These are phyloP conservation scores for Henckelia pumila DNA, from an alignment of 257 asterid species.

Conservation along the genomic window DNA sequence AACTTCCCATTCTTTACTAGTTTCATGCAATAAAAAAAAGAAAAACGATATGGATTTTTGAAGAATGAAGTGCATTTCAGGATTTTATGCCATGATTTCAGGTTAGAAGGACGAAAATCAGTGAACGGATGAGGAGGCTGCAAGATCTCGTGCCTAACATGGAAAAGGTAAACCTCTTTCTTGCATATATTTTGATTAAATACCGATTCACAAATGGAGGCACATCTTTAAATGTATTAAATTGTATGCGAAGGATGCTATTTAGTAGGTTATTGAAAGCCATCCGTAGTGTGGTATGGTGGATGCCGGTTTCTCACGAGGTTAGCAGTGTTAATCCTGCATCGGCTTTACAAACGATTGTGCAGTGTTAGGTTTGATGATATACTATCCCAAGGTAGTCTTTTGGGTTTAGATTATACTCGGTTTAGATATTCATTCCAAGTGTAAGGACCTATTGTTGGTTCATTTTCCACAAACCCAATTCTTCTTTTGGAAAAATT, in stretches of 20 bases:
- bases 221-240: too few species aligned
- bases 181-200: background rate
- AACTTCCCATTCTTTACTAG: background rate
- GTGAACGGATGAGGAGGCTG: conserved; percentile 44
- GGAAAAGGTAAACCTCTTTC: conserved; percentile 38
- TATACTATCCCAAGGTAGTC: background rate
- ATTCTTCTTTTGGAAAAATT: too few species aligned
- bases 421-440: background rate
- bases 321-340: background rate
- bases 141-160: conserved; percentile 48
- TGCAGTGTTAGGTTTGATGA: too few species aligned
- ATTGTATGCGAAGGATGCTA: background rate
- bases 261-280: background rate
- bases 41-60: background rate
- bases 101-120: conserved; percentile 45
- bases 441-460: background rate
- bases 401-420: too few species aligned
- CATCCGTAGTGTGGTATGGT: conserved; percentile 32
- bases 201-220: conserved; percentile 36
- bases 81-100: background rate
- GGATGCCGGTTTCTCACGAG: conserved; percentile 39
- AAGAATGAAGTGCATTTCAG: background rate
- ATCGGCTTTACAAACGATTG: background rate
- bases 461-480: background rate
- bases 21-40: background rate